phyloP scores from a whole-genome alignment of 768 basidiomycete species.

The Leccinum disarticulatum region DNA sequence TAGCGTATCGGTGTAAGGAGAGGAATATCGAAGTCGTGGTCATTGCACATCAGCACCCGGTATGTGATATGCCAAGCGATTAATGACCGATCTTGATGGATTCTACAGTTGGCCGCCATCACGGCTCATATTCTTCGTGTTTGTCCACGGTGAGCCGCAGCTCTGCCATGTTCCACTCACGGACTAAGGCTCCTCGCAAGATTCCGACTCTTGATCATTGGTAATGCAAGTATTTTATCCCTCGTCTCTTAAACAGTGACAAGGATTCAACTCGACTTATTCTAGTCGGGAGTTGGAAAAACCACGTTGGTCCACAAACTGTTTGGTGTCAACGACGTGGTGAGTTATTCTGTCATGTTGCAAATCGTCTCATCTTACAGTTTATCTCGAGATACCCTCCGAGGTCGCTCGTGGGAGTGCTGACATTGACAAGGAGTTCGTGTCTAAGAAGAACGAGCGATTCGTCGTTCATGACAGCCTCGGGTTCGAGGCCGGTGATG shows the following conservation, averaged over 20 bases:
- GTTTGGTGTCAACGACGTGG: not conserved
- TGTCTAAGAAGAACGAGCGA: not conserved
- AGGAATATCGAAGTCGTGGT: too few species aligned
- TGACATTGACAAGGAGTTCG: not conserved
- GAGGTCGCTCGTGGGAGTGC: not conserved
- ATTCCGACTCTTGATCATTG: not conserved
- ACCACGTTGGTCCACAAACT: not conserved
- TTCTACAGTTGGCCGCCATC: not conserved
- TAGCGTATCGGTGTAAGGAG: too few species aligned
- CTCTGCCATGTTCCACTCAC: not conserved
- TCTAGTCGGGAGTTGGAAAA: not conserved
- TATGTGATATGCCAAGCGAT: not conserved
- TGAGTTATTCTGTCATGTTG: not conserved
- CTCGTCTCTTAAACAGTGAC: not conserved
- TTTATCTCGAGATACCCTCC: not conserved
- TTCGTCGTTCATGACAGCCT: not conserved
- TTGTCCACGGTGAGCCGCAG: not conserved
- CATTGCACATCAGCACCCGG: too few species aligned
- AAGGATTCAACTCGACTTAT: not conserved
- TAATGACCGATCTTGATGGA: not conserved
- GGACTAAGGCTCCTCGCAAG: not conserved
- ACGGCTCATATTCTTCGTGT: not conserved
- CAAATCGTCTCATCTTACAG: not conserved
- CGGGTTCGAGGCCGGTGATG: not conserved
- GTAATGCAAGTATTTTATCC: not conserved